A percentile compares a stretch with the other conserved stretches of the same genome.
Conservation (phyloP, 352 stramenopile species). For the Aphanomyces cochlioides region DNA sequence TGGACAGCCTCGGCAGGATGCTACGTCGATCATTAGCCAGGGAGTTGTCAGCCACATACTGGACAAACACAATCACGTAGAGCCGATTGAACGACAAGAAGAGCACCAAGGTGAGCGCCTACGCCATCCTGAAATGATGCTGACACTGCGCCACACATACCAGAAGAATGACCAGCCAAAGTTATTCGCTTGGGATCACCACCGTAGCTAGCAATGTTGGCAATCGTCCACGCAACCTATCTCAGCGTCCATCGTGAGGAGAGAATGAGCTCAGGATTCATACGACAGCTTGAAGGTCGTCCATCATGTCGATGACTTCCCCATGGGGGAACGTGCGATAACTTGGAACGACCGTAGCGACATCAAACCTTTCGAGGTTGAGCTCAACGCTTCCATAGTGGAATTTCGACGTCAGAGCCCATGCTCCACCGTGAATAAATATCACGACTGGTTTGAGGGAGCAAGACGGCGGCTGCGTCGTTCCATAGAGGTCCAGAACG, state of each 20-base stretch:
- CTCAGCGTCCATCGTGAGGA: not conserved
- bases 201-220: conserved; percentile 45
- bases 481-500: conserved; percentile 57
- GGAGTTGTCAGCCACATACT: too few relatives aligned
- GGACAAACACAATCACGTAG: conserved; percentile 28
- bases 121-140: not conserved
- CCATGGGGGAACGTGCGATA: conserved; percentile 88
- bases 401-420: conserved; percentile 77
- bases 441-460: conserved; percentile 67
- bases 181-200: conserved; percentile 51
- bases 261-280: conserved; percentile 6
- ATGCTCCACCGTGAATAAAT: conserved; percentile 89
- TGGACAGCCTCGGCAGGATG: not conserved
- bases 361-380: conserved; percentile 46
- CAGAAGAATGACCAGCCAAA: conserved; percentile 65
- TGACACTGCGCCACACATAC: conserved; percentile 16
- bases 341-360: conserved; percentile 85
- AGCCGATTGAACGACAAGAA: conserved; percentile 55
- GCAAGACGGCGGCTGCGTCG: not conserved
- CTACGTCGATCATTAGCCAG: not conserved
- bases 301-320: conserved; percentile 80
- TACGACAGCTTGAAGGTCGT: conserved; percentile 79
- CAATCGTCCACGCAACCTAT: conserved; percentile 55
- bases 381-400: conserved; percentile 67
- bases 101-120: conserved; percentile 50